Base-by-base conservation (phyloP, 2,329 filamentous ascomycete species). In the Mycogone perniciosa region DNA sequence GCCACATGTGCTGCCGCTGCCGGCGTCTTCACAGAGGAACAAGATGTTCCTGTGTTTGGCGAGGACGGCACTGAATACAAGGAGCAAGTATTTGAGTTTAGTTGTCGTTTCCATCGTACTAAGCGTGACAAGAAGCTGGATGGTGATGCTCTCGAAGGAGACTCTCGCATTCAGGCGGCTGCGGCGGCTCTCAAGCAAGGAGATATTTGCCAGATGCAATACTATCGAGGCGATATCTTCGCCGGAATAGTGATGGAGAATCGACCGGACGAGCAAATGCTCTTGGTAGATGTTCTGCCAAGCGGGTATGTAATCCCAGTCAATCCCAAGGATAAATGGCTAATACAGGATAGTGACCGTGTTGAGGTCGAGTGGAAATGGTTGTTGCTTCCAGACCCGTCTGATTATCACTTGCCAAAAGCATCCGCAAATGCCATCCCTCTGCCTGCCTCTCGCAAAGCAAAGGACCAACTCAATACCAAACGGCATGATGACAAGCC, bases 31-130 rank as follows among this genome's bases (percentile, higher is more conserved):
- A 84, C 96, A 44, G 92, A 99, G 64, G 82, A 89, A 60, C 88
- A 88, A 31, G 82, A 89, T 34, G 84, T 95, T 31, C 88, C 89
- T 0, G 87, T 95, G 2, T 92, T 91, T 65, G 88, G 86, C 46
- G 89, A 95, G 60, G 90, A 96, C 63, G 90, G 90, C 6, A 89
- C 84, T 1, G 90, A 96, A 66, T 96, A 96, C 67, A 92, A 88
- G 58, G 86, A 95, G 60, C 88, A 90, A 61, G 90, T 87, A 1
- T 92, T 95, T 60, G 89, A 96, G 63, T 91, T 97, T 66, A 89
- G 88, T 60, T 99, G 93, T 71, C 88, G 91, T 54, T 96, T 95
- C 70, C 93, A 99, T 67, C 82, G 93, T 45, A 83, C 87, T 10
- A 95, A 93, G 72, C 84, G 93, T 61, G 84, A 89, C 55, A 89